These are phyloP conservation scores for Cercospora beticola DNA, from an alignment of 2,329 filamentous ascomycete genomes.

Conservation along the genomic window DNA sequence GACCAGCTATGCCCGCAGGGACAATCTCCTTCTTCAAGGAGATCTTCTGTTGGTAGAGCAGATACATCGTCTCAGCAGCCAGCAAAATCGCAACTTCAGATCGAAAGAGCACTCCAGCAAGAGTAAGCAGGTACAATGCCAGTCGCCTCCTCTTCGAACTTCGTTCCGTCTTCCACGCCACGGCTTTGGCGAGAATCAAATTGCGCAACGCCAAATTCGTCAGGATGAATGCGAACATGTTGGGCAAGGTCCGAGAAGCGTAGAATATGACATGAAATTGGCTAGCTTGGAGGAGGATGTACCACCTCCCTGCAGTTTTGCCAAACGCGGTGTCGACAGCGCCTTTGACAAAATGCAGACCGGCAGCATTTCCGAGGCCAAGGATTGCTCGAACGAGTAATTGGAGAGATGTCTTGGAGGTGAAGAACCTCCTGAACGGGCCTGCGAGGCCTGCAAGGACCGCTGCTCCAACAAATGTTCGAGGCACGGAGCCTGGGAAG, in stretches of 20 bases:
- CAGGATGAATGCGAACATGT: constrained; percentile 91
- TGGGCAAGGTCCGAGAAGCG: constrained; percentile 84
- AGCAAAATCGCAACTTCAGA: constrained; percentile 85
- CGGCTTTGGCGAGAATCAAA: constrained; percentile 50
- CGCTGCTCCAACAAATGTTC: constrained; percentile 83
- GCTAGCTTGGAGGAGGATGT: constrained; percentile 69
- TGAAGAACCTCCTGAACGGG: constrained; percentile 61
- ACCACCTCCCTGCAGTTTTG: constrained; percentile 70
- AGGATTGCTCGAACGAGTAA: constrained; percentile 70
- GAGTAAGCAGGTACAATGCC: constrained; percentile 71
- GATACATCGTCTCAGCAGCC: constrained; percentile 62
- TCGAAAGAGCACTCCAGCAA: constrained; percentile 81
- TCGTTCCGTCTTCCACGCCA: constrained; percentile 38
- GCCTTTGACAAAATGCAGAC: constrained; percentile 65
- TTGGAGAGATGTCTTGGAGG: constrained; percentile 59
- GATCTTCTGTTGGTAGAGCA: constrained; percentile 59
- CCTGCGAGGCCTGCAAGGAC: constrained; percentile 70
- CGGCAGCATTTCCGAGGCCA: constrained; percentile 70
- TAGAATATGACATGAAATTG: constrained; percentile 96
- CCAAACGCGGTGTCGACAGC: constrained; percentile 70
- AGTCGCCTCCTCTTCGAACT: constrained; percentile 57
- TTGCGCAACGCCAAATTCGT: constrained; percentile 64
- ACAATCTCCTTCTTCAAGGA: constrained; percentile 60
- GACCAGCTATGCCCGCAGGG: constrained; percentile 64
- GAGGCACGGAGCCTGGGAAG: constrained; percentile 87